phyloP scores from a whole-genome alignment of 106 monocot species.

The Chionographis japonica region DNA sequence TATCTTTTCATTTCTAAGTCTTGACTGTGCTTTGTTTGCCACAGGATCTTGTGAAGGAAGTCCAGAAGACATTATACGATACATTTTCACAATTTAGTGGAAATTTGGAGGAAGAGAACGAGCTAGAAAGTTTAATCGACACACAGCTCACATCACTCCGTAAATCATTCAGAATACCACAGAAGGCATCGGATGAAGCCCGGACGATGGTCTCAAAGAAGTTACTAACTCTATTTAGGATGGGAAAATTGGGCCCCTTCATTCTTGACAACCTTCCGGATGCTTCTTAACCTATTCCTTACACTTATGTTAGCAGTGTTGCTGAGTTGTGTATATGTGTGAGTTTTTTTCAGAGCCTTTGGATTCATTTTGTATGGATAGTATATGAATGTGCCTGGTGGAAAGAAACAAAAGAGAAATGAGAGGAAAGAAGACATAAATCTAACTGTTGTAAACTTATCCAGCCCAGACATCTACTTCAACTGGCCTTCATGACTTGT shows the following conservation, averaged over 20 bases:
- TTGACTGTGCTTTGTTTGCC: background rate
- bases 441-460: too few relatives aligned
- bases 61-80: constrained; percentile 46
- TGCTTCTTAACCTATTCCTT: constrained; percentile 1
- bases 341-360: too few relatives aligned
- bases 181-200: constrained; percentile 60
- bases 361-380: too few relatives aligned
- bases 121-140: constrained; percentile 69
- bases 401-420: too few relatives aligned
- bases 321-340: too few relatives aligned
- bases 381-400: too few relatives aligned
- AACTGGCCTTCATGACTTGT: too few relatives aligned
- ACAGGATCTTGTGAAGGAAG: constrained; percentile 79
- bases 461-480: too few relatives aligned
- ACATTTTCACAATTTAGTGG: constrained; percentile 60
- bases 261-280: constrained; percentile 75
- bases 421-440: too few relatives aligned
- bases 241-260: constrained; percentile 80
- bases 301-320: background rate
- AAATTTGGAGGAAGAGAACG: constrained; percentile 61
- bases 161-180: constrained; percentile 63
- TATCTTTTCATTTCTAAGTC: background rate
- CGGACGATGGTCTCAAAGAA: constrained; percentile 74
- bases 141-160: constrained; percentile 54
- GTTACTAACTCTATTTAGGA: constrained; percentile 75